Conservation (phyloP, 2,329 filamentous ascomycete genomes). For the Anisogramma anomala region DNA sequence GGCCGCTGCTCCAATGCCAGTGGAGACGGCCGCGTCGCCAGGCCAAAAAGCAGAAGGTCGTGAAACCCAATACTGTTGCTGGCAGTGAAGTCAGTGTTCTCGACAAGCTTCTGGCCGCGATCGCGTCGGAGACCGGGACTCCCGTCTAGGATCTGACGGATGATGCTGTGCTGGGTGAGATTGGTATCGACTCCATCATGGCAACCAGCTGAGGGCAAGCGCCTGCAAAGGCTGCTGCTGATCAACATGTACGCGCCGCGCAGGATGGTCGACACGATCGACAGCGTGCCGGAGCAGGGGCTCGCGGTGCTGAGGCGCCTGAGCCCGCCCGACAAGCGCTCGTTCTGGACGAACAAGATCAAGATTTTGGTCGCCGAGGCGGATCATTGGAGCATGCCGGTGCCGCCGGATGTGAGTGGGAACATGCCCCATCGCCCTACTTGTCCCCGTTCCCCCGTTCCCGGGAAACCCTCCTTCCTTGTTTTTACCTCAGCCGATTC, state of each 20-base stretch:
- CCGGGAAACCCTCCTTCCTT: too few species aligned
- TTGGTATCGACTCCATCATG: slow-evolving; percentile 22
- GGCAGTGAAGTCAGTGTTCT: slow-evolving; percentile 2
- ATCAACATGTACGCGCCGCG: slow-evolving; percentile 18
- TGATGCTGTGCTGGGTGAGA: slow-evolving; percentile 18
- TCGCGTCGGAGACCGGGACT: slow-evolving; percentile 15
- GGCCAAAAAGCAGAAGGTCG: slow-evolving; percentile 1
- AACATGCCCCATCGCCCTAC: too few species aligned
- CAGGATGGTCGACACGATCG: slow-evolving; percentile 9
- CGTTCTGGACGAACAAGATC: slow-evolving; percentile 7
- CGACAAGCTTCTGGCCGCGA: slow-evolving; percentile 1
- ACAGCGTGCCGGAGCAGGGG: slow-evolving; percentile 8
- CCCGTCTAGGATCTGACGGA: slow-evolving; percentile 13
- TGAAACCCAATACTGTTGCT: neutral
- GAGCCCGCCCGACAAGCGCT: slow-evolving; percentile 7
- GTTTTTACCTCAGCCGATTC: neutral
- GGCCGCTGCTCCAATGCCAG: neutral
- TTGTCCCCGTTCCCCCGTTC: too few species aligned
- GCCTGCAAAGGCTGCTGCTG: slow-evolving; percentile 17
- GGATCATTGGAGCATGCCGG: slow-evolving; percentile 10
- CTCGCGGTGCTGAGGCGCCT: slow-evolving; percentile 8
- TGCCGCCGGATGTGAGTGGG: slow-evolving; percentile 12
- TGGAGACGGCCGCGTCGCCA: neutral
- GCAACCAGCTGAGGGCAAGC: slow-evolving; percentile 16
- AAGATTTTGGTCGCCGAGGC: slow-evolving; percentile 10